phyloP scores from a whole-genome alignment of 768 basidiomycete genomes.

The Cubamyces lactineus region DNA sequence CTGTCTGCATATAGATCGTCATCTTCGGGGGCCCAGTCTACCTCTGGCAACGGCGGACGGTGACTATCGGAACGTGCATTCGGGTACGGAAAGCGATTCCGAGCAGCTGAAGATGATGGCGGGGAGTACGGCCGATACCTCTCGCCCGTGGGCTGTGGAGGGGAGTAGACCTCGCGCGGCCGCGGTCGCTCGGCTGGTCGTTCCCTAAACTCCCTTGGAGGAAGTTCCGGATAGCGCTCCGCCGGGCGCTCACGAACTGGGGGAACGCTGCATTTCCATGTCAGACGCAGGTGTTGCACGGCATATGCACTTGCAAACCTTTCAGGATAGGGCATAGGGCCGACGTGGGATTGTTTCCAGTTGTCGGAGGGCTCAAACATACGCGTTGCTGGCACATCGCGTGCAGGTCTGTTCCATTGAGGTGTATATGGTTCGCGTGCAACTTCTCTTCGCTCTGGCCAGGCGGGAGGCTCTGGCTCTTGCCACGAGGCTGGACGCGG shows the following conservation, averaged over 20 bases:
- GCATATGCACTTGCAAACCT: conserved; percentile 13
- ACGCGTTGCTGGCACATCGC: conserved; percentile 49
- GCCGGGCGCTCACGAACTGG: conserved; percentile 14
- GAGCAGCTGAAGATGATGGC: conserved; percentile 32
- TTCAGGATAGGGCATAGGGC: conserved; percentile 32
- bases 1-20: conserved; percentile 19
- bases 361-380: conserved; percentile 75
- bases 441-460: conserved; percentile 48
- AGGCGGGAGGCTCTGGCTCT: conserved; percentile 37
- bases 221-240: conserved; percentile 20
- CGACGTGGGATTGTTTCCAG: conserved; percentile 65
- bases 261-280: neutral
- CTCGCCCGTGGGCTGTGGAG: conserved; percentile 44
- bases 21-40: conserved; percentile 18
- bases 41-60: conserved; percentile 25
- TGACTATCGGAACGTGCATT: conserved; percentile 49
- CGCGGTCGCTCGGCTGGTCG: conserved; percentile 7
- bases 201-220: conserved; percentile 5
- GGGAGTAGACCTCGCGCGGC: conserved; percentile 23
- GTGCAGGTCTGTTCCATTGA: conserved; percentile 35
- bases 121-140: conserved; percentile 51
- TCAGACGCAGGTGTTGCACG: neutral
- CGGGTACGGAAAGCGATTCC: conserved; percentile 43
- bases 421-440: conserved; percentile 2
- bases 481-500: conserved; percentile 49